Base-by-base conservation (phyloP, 1,284 basidiomycete genomes). In the Pascua guehoae region DNA sequence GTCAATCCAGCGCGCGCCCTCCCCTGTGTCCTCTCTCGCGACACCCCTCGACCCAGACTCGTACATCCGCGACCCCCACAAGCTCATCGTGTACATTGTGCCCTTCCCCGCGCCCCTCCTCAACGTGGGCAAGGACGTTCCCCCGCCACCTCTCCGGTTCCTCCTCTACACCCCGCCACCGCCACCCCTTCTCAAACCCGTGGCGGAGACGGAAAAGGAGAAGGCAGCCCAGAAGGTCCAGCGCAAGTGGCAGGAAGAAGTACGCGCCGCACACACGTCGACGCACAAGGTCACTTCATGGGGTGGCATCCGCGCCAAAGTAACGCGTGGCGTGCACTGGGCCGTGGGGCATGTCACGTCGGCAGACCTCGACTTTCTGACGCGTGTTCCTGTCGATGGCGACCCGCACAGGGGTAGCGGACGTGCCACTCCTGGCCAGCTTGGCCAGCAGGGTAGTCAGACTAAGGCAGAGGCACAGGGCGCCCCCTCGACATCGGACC, bases 31-130 rank as follows among this genome's bases (percentile, higher is more conserved):
- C 43, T 2, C 37, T 5, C 37, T 38, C 47, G 12, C 16, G 8
- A 12, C 43, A n/a, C 45, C 49, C 5, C 54, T 50, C 8, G 47
- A 41, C 3, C 36, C 57, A 1, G 59, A 56, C 51, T 54, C 52
- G 40, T 64, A 54, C 60, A 47, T 64, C 16, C 62, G 62, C 41
- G 62, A 64, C 54, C 62, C 62, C 10, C 62, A 64, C 57, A 54
- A 56, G 44, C 52, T 64, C 14, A 43, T 64, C 46, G 62, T 54
- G 11, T 64, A 64, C 53, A 43, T 64, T 38, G 52, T 64, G 14
- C 62, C 62, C 36, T 61, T 64, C 45, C 62, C 62, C 8, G 14
- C 57, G 1, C 62, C 62, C 1, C 12, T 18, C 5, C 46, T 54
- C 7, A 12, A 18, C 4, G 17, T 10, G 10, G 16, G 24, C 10